Conservation (phyloP, 148 eudicot species). For the Camellia granthamiana region DNA sequence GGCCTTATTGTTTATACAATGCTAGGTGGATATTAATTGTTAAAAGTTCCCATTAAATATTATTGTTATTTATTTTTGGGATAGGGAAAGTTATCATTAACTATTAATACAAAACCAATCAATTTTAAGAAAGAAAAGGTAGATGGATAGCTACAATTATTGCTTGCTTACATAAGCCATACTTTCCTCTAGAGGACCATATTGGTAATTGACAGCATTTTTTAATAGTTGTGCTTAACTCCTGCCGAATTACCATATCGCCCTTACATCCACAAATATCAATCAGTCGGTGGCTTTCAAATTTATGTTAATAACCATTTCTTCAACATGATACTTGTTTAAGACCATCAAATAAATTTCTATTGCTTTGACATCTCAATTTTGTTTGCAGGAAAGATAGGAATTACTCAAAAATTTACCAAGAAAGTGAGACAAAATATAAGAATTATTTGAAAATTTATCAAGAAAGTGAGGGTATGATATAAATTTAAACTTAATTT, state of each 20-base stretch:
- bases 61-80: too few relatives aligned
- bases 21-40: too few relatives aligned
- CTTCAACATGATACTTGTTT: too few relatives aligned
- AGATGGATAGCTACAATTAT: not conserved
- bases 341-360: not conserved
- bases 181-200: not conserved
- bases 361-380: not conserved
- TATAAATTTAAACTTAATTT: too few relatives aligned
- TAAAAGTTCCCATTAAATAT: too few relatives aligned
- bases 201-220: not conserved
- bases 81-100: conserved; percentile 13
- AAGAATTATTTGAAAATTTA: too few relatives aligned
- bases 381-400: too few relatives aligned
- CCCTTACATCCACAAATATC: not conserved
- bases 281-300: not conserved
- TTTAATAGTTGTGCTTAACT: not conserved
- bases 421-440: too few relatives aligned
- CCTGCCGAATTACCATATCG: not conserved
- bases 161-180: not conserved
- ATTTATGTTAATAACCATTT: not conserved
- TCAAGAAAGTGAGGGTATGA: too few relatives aligned
- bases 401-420: too few relatives aligned
- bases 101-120: conserved; percentile 15
- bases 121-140: conserved; percentile 15
- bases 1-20: too few relatives aligned